Base-by-base conservation (phyloP, 2,329 filamentous ascomycete genomes). In the Penicillium nordicum region DNA sequence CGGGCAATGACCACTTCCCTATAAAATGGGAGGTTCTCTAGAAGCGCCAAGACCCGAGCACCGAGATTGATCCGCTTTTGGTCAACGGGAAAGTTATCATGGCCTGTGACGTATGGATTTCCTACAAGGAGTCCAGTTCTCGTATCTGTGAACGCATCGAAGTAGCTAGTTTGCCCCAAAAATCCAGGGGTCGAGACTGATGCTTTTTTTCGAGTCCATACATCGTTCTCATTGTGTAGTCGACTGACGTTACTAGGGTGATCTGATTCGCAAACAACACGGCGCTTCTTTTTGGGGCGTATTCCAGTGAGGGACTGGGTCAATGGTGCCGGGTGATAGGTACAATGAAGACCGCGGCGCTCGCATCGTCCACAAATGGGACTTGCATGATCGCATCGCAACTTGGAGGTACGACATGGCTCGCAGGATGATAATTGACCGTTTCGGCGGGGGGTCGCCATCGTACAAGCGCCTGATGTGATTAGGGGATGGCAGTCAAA, bases 381-480 rank as follows among this genome's bases (percentile, higher is more conserved):
- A 21, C 44, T 53, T 21, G 38, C 42, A 50, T 67, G 64, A 21
- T 67, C 65, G 48, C 65, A 67, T 25, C 65, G 63, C n/a, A 67
- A 46, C 41, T 67, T 67, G 11, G 64, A 60, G 40, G 55, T 65
- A 14, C 65, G 62, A 23, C 65, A 67, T 3, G 65, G 61, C 53
- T 67, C 64, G 44, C 64, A 67, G 3, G 64, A 67, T 1, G 64
- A 59, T 16, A 63, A 37, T 14, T 53, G 51, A n/a, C 51, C 51
- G 36, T 53, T 53, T 2, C 51, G 51, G 29, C 51, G 51, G n/a
- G 51, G 41, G 1, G 50, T 52, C 11, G 50, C 40, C 50, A 52
- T 52, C 8, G 5, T n/a, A 14, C 9, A 2, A 16, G 6, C 4
- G 12, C 10, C 41, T 21, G n/a, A 6, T 44, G 18, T 21, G 4